Percentiles rank a stretch among this genome's conserved stretches.
phyloP scores from a whole-genome alignment of 1,284 basidiomycete genomes.

The Puccinia triticina region DNA sequence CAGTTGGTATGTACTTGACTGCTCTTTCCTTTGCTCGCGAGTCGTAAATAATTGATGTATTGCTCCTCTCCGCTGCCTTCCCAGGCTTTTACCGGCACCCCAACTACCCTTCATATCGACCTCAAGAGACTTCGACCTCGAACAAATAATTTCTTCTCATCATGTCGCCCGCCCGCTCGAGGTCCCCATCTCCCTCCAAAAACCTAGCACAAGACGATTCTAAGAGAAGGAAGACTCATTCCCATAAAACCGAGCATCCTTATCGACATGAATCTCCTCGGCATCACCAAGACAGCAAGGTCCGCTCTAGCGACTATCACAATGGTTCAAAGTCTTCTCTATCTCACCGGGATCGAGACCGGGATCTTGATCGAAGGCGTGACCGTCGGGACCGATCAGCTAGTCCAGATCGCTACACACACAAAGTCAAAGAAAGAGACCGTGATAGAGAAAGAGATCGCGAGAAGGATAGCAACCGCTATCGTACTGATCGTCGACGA shows the following conservation, averaged over 20 bases:
- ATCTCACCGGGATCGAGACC: slow-evolving; percentile 18
- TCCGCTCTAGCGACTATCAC: slow-evolving; percentile 15
- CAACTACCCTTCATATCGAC: too few relatives aligned
- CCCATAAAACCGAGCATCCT: slow-evolving; percentile 11
- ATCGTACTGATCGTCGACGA: slow-evolving; percentile 44
- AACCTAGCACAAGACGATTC: slow-evolving; percentile 17
- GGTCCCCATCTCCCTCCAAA: slow-evolving; percentile 42
- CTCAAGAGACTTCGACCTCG: not conserved
- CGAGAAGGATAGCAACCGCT: slow-evolving; percentile 52
- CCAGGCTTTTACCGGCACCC: too few relatives aligned
- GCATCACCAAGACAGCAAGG: slow-evolving; percentile 26
- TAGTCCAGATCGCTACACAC: not conserved
- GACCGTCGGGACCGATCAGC: slow-evolving; percentile 25
- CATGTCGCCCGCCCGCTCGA: slow-evolving; percentile 40
- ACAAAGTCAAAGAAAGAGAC: slow-evolving; percentile 11
- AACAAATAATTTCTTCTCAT: not conserved
- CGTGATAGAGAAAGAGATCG: slow-evolving; percentile 26
- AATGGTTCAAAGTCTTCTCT: not conserved
- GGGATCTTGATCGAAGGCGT: slow-evolving; percentile 26
- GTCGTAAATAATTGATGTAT: too few relatives aligned
- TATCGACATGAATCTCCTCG: not conserved
- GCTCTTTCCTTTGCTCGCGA: too few relatives aligned
- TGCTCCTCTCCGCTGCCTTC: too few relatives aligned
- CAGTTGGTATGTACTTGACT: too few relatives aligned
- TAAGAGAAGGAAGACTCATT: slow-evolving; percentile 39